phyloP scores from a whole-genome alignment of 805 yeast species.

The Kregervanrija fluxuum region DNA sequence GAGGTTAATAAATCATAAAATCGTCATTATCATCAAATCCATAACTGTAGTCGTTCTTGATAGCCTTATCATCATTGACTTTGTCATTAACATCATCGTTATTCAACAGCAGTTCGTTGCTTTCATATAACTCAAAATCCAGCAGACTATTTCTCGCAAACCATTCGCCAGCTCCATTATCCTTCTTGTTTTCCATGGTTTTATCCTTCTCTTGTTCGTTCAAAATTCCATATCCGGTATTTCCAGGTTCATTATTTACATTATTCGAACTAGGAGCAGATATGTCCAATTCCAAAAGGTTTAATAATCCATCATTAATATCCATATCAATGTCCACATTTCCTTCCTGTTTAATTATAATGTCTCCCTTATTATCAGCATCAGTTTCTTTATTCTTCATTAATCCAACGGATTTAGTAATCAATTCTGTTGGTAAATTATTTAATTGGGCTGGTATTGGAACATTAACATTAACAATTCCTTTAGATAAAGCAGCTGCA shows the following conservation, averaged over 20 bases:
- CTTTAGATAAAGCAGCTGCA: constrained; percentile 6
- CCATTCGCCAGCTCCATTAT: background rate
- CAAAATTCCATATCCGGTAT: too few relatives aligned
- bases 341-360: background rate
- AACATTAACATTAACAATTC: constrained; percentile 3
- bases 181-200: too few relatives aligned
- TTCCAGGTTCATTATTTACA: too few relatives aligned
- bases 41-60: constrained; percentile 11
- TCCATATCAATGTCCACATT: constrained; percentile 1
- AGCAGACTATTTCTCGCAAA: background rate
- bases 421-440: too few relatives aligned
- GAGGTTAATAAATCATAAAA: constrained; percentile 20
- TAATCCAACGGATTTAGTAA: too few relatives aligned
- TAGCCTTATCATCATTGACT: constrained; percentile 1
- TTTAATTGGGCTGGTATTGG: background rate
- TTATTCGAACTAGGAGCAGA: too few relatives aligned
- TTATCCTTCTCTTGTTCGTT: too few relatives aligned
- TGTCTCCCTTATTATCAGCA: background rate
- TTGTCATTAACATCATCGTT: background rate
- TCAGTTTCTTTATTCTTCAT: background rate
- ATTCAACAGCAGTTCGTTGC: background rate
- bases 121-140: constrained; percentile 1
- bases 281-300: too few relatives aligned
- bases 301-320: background rate
- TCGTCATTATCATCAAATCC: constrained; percentile 22